phyloP scores from a whole-genome alignment of 805 yeast species.

The Candida sakaeoensis region DNA sequence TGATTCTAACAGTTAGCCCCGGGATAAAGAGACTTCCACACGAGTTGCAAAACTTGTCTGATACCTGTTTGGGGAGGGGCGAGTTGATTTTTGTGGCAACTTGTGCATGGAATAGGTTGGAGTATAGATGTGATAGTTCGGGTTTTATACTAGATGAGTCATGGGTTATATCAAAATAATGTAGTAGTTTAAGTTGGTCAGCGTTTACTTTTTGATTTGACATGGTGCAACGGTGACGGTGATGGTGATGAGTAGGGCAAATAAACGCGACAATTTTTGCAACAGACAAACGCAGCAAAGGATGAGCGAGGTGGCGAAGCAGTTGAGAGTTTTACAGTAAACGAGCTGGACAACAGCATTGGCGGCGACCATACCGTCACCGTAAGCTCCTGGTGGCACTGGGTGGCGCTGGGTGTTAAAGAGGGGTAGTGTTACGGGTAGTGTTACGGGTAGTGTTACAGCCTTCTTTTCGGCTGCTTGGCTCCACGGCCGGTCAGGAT shows the following conservation, averaged over 20 bases:
- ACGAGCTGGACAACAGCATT: too few species aligned
- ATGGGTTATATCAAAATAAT: slow-evolving; percentile 30
- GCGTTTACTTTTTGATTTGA: slow-evolving; percentile 3
- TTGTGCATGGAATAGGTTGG: slow-evolving; percentile 18
- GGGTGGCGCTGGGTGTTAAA: too few species aligned
- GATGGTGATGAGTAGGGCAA: neutral
- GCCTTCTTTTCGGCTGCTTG: too few species aligned
- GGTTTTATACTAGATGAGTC: slow-evolving; percentile 14
- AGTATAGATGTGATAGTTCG: slow-evolving; percentile 19
- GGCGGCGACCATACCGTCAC: too few species aligned
- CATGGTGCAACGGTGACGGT: neutral
- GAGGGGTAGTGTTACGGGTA: too few species aligned
- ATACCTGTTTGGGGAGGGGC: slow-evolving; percentile 21
- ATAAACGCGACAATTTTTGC: neutral
- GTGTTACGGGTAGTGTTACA: too few species aligned
- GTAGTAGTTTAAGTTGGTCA: slow-evolving; percentile 22
- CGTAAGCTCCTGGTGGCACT: too few species aligned
- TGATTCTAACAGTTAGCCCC: slow-evolving; percentile 26
- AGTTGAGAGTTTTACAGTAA: too few species aligned
- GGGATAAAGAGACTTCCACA: slow-evolving; percentile 34
- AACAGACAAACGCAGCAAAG: neutral
- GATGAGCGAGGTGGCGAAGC: too few species aligned
- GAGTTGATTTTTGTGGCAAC: slow-evolving; percentile 23
- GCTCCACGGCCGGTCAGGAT: too few species aligned
- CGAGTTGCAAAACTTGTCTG: slow-evolving; percentile 24